phyloP scores from a whole-genome alignment of 2,329 filamentous ascomycete species.

The Botrytis sinoallii region DNA sequence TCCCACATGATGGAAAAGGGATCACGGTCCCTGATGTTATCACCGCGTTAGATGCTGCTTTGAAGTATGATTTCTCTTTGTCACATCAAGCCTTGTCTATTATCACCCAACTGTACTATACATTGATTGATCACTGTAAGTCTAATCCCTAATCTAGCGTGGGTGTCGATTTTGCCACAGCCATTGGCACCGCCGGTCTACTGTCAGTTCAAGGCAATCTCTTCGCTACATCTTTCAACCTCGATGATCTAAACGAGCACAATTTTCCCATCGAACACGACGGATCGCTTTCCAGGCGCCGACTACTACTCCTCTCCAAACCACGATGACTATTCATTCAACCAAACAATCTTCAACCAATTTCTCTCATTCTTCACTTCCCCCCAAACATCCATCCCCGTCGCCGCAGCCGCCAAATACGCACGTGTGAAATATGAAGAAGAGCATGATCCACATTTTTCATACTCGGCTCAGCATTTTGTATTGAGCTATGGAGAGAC shows the following conservation, averaged over 20 bases:
- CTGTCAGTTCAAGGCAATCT: constrained; percentile 25
- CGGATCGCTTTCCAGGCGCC: constrained; percentile 37
- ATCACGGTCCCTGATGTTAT: constrained; percentile 28
- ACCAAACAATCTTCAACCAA: constrained; percentile 2
- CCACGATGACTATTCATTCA: background rate
- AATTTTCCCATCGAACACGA: constrained; percentile 42
- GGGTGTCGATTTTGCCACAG: constrained; percentile 33
- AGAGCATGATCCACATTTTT: background rate
- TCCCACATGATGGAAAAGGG: constrained; percentile 38
- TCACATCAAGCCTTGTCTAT: too few relatives aligned
- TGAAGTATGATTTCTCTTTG: background rate
- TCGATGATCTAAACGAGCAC: constrained; percentile 32
- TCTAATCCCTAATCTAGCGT: constrained; percentile 36
- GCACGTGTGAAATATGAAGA: background rate
- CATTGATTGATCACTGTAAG: background rate
- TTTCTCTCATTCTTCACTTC: background rate
- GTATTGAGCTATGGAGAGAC: background rate
- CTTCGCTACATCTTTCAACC: constrained; percentile 28
- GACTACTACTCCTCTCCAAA: constrained; percentile 33
- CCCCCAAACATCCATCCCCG: background rate
- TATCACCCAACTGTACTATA: background rate
- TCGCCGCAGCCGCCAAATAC: background rate
- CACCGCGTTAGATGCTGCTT: background rate
- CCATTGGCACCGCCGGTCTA: constrained; percentile 31
- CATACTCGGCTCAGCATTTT: background rate